Percentiles rank a stretch among this genome's conserved stretches.
Conservation (phyloP, 2,329 filamentous ascomycete species). For the Cryphonectria japonica region DNA sequence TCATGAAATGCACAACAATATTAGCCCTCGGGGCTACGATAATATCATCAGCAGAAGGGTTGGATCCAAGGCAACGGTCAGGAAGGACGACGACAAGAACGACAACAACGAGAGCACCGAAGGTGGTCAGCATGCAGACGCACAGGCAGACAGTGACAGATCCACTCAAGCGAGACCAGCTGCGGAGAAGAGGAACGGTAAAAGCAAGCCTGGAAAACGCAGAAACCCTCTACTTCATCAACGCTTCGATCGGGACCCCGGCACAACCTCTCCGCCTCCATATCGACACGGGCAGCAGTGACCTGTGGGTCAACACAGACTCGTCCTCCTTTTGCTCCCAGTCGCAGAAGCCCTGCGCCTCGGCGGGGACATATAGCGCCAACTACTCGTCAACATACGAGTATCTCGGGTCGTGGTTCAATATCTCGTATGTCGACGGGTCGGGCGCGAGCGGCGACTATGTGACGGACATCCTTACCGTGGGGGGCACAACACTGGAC, state of each 20-base stretch:
- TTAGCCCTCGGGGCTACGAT: constrained; percentile 38
- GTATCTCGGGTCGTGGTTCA: constrained; percentile 76
- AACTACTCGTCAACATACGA: constrained; percentile 76
- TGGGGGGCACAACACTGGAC: constrained; percentile 58
- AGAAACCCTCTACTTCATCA: constrained; percentile 68
- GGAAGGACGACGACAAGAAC: constrained; percentile 31
- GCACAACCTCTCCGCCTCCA: constrained; percentile 60
- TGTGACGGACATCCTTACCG: constrained; percentile 70
- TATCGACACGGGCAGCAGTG: constrained; percentile 71
- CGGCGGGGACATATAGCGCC: constrained; percentile 69
- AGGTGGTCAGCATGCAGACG: constrained; percentile 51
- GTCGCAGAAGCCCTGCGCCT: constrained; percentile 55
- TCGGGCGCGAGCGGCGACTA: constrained; percentile 80
- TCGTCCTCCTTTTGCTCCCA: constrained; percentile 62
- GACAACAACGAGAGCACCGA: constrained; percentile 35
- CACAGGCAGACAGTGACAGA: constrained; percentile 46
- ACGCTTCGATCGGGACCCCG: constrained; percentile 66
- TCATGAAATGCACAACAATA: constrained; percentile 43
- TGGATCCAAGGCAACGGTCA: constrained; percentile 38
- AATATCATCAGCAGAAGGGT: constrained; percentile 33
- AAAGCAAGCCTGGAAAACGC: constrained; percentile 58
- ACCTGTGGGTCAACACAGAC: constrained; percentile 71
- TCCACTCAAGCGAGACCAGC: constrained; percentile 49
- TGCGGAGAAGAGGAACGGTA: constrained; percentile 51
- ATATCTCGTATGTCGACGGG: constrained; percentile 86